Percentiles rank a stretch among this genome's conserved stretches.
These are phyloP conservation scores for Deuterostichococcus epilithicus DNA, from an alignment of 139 green algal genomes.

Conservation along the genomic window DNA sequence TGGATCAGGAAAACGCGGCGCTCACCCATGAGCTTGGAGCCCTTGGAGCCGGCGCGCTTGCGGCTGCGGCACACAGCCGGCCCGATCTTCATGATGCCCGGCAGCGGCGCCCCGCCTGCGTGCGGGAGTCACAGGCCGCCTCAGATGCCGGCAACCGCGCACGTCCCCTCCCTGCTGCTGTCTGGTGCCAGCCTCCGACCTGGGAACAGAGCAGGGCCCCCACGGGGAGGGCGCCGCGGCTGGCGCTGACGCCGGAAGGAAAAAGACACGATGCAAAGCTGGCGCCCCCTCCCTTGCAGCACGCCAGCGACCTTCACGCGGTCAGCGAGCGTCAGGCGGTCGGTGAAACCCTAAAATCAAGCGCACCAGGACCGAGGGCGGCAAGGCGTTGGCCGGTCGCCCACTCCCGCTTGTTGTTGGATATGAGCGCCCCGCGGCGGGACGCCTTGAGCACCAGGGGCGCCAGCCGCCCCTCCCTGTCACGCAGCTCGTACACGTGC, in stretches of 20 bases:
- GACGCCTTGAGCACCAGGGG: conserved; percentile 16
- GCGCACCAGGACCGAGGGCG: neutral
- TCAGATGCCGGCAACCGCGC: too few relatives aligned
- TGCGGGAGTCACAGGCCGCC: too few relatives aligned
- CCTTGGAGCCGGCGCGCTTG: conserved; percentile 3
- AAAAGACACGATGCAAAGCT: too few relatives aligned
- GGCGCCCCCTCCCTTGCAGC: too few relatives aligned
- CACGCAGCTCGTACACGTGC: conserved; percentile 16
- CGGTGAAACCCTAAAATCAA: too few relatives aligned
- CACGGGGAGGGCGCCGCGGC: too few relatives aligned
- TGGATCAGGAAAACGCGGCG: neutral
- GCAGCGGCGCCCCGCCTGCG: neutral
- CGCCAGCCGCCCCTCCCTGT: conserved; percentile 14
- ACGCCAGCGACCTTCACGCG: too few relatives aligned
- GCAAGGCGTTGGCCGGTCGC: conserved; percentile 3
- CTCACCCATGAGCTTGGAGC: conserved; percentile 18
- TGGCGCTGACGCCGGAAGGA: too few relatives aligned
- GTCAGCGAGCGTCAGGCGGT: too few relatives aligned
- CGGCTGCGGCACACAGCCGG: neutral
- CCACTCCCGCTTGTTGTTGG: conserved; percentile 19
- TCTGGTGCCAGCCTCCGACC: too few relatives aligned
- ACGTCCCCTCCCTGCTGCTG: too few relatives aligned
- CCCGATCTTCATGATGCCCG: conserved; percentile 24
- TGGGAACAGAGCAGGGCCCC: too few relatives aligned
- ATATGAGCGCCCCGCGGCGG: conserved; percentile 7